A percentile compares a stretch with the other conserved stretches of the same genome.
Conservation (phyloP, 495 filamentous ascomycete species). For the Hypoxylon perforatum region DNA sequence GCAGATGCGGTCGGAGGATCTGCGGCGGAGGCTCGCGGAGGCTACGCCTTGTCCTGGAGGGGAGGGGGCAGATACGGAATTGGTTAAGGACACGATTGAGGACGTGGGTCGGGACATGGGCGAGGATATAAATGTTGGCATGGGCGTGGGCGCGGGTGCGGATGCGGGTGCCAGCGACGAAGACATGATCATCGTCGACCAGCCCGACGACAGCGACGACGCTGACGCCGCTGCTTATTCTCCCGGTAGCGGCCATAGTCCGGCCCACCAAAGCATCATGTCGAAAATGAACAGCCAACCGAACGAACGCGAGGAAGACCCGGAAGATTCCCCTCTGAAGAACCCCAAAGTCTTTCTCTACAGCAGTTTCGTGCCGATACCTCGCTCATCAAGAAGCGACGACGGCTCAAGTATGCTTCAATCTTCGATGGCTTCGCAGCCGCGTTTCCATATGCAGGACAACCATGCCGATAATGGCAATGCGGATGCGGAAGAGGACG, state of each 20-base stretch:
- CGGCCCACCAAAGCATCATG: too few relatives aligned
- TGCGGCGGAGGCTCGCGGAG: too few relatives aligned
- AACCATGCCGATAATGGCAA: neutral
- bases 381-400: neutral
- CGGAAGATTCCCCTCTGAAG: too few relatives aligned
- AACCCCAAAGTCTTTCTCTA: neutral
- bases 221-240: neutral
- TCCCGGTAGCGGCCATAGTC: neutral
- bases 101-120: too few relatives aligned
- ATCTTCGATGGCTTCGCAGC: neutral
- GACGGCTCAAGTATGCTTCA: neutral
- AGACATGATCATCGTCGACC: slow-evolving; percentile 13
- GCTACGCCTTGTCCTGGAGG: too few relatives aligned
- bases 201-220: slow-evolving; percentile 10
- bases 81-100: too few relatives aligned
- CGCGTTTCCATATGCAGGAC: too few relatives aligned
- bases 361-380: neutral
- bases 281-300: neutral
- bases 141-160: too few relatives aligned
- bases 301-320: neutral
- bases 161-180: neutral
- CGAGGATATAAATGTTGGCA: too few relatives aligned
- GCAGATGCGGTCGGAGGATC: too few relatives aligned
- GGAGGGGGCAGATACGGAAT: too few relatives aligned
- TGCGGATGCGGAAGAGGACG: neutral